Evolutionary conservation across 352 stramenopile species (phyloP).

Genomic region (Pythium angustatum): DNA sequence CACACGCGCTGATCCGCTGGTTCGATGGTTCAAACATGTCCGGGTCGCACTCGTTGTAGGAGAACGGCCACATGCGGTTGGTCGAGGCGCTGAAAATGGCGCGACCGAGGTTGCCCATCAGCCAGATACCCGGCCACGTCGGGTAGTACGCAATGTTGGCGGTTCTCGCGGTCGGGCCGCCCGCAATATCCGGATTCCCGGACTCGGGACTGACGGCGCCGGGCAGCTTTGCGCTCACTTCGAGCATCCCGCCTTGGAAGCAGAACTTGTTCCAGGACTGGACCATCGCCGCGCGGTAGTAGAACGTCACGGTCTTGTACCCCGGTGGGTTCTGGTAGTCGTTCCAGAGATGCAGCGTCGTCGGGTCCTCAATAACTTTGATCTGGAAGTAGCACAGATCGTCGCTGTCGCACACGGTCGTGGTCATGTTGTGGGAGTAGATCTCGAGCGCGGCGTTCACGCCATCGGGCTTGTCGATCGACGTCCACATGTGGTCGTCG

Average conservation of each 20-base stretch:
- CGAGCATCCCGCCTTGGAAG: constrained; percentile 92
- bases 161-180: not conserved
- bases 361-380: constrained; percentile 45
- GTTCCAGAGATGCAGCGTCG: constrained; percentile 56
- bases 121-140: constrained; percentile 94
- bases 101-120: constrained; percentile 94
- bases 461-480: constrained; percentile 68
- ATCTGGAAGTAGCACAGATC: constrained; percentile 65
- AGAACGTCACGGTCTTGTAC: constrained; percentile 59
- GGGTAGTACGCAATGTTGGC: constrained; percentile 52
- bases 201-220: constrained; percentile 57
- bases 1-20: constrained; percentile 88
- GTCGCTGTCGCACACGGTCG: constrained; percentile 51
- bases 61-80: constrained; percentile 96
- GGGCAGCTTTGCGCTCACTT: constrained; percentile 88
- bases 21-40: constrained; percentile 54
- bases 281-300: constrained; percentile 85
- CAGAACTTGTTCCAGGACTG: constrained; percentile 96
- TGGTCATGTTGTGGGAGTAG: constrained; percentile 73
- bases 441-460: constrained; percentile 71
- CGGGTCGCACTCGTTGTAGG: constrained; percentile 91
- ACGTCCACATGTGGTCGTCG: constrained; percentile 94
- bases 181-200: constrained; percentile 31
- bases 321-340: constrained; percentile 53
- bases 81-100: constrained; percentile 95